Base-by-base conservation (phyloP, 805 yeast genomes). In the Kodamaea laetipori region DNA sequence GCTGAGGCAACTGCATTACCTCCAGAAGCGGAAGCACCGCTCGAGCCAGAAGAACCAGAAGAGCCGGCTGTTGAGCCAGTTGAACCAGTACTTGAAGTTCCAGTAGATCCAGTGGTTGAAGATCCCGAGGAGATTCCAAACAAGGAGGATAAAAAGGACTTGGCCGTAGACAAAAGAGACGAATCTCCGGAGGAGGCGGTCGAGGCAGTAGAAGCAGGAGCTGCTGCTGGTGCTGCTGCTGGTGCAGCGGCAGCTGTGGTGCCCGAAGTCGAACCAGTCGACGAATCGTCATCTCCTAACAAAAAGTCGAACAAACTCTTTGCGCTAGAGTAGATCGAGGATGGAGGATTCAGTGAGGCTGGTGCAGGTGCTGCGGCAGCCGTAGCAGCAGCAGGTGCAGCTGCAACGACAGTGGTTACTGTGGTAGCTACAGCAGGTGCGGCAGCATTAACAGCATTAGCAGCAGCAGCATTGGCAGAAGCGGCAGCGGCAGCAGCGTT, bases 401-500 rank as follows among this genome's bases (percentile, higher is more conserved):
- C 41, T 7, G 42, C 37, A 38, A 61, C 57, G 32, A 60, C 56
- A n/a, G 48, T 12, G 4, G 49, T 39, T 27, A 39, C 41, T 4
- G 48, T 31, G 17, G 41, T 43, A 18, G 41, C 36, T 19, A 15
- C 17, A 34, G 8, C 24, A 21, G 24, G 24, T 8, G 24, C 24
- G 8, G 46, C 25, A 9, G 48, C 39, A 21, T 62, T 43, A 21
- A 67, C 48, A 15, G 63, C 48, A 28, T 57, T 43, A 21, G 63
- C 44, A 21, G 68, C 48, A 15, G 63, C 48, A 28, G 58, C 44
- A 16, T 61, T 41, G 23, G 67, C 46, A 15, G 63, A 48, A 27
- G 57, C 45, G 16, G 45, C 49, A 36, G 68, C 41, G 11, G 68
- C 37, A 18, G 73, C 46, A 11, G 69, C 43, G 13, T 68, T 48